Base-by-base conservation (phyloP, 345 rosid genomes). In the Rhizophora mangle region DNA sequence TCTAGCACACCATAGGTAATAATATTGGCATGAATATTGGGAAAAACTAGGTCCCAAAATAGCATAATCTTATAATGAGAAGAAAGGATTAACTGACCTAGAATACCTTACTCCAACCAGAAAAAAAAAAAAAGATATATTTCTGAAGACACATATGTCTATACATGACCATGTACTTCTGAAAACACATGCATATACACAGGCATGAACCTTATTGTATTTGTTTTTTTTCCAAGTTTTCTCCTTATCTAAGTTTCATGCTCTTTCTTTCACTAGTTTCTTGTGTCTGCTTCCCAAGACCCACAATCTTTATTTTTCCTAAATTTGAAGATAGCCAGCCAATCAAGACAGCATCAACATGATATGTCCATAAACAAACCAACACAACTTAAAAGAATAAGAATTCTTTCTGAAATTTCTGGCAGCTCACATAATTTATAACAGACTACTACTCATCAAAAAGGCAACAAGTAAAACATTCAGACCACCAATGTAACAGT, bases 1-100 rank as follows among this genome's bases (percentile, higher is more conserved):
- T 91, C 98, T 94, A 80, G 56, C 31, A 68, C 19, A 63, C 20
- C 63, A 59, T 8, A 57, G 52, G 32, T 71, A 47, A 70, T 60
- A 34, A 27, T 34, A 51, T 57, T 26, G 20, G 37, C 24, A 22
- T 53, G 47, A 30, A 8, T 22, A 60, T n/a, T 21, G n/a, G 6
- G 2, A 21, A 36, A 51, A 34, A 15, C n/a, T n/a, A 20, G 32
- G 30, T 47, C 60, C 19, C 29, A 2, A 56, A 56, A 11, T 8
- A 56, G 29, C 0, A 26, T 10, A 56, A 24, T 56, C 13, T 24
- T 56, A 27, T 24, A 24, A 56, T 24, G 16, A 56, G 29, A 54
- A 1, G 29, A 56, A 43, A 43, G 49, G 49, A 43, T 19, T 39
- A 37, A 39, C 3, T 43, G 49, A 43, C 5, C 13, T 3, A 43